Conservation (phyloP, 352 stramenopile genomes). For the Pythium angustatum region DNA sequence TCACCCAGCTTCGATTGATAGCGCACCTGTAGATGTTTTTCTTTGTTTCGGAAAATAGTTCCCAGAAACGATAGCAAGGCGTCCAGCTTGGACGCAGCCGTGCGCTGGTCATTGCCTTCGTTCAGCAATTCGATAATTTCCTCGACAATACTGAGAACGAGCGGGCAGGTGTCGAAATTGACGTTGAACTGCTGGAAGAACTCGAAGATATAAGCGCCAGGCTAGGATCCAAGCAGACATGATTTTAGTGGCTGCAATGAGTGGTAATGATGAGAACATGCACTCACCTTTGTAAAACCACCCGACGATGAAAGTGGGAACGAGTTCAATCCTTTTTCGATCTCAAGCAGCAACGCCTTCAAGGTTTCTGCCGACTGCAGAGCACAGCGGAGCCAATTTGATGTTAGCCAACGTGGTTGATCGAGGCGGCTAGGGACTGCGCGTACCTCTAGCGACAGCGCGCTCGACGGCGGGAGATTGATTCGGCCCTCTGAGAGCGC, state of each 20-base stretch:
- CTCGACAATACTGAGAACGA: constrained; percentile 87
- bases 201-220: constrained; percentile 89
- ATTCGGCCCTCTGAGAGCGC: constrained; percentile 64
- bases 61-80: constrained; percentile 80
- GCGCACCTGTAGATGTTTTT: constrained; percentile 66
- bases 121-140: constrained; percentile 86
- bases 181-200: constrained; percentile 91
- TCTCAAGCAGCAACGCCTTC: constrained; percentile 81
- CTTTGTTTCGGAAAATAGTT: constrained; percentile 85
- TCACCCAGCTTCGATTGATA: background rate
- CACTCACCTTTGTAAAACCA: constrained; percentile 85
- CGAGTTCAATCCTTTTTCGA: constrained; percentile 77
- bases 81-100: constrained; percentile 74
- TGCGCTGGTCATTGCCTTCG: constrained; percentile 63
- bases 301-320: constrained; percentile 73
- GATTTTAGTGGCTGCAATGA: background rate
- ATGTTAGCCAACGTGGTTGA: too few species aligned
- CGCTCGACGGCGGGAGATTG: constrained; percentile 46
- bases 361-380: constrained; percentile 74
- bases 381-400: too few species aligned
- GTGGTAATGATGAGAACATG: background rate
- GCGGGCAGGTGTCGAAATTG: constrained; percentile 85
- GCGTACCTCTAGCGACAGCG: constrained; percentile 67
- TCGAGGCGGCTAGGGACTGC: too few species aligned
- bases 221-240: constrained; percentile 29